Conservation (phyloP, 2,329 filamentous ascomycete species). For the Sclerotinia trifoliorum region DNA sequence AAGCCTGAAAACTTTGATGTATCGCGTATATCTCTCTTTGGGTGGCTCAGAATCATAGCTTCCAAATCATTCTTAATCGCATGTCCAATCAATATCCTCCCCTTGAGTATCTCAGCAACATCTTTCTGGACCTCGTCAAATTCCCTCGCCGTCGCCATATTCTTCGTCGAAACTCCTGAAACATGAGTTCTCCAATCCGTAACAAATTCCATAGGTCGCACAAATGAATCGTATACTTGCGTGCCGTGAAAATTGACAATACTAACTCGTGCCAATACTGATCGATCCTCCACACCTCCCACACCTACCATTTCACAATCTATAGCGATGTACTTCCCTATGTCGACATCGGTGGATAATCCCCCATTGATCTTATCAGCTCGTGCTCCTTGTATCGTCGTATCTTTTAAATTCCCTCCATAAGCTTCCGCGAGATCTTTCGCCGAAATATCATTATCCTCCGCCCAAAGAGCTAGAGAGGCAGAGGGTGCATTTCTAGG, state of each 20-base stretch:
- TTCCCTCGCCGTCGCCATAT: slow-evolving; percentile 66
- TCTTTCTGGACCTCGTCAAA: slow-evolving; percentile 77
- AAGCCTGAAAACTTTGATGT: slow-evolving; percentile 78
- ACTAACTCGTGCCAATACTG: slow-evolving; percentile 80
- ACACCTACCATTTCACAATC: slow-evolving; percentile 99
- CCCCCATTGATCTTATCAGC: slow-evolving; percentile 63
- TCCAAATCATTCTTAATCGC: slow-evolving; percentile 75
- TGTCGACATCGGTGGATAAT: slow-evolving; percentile 58
- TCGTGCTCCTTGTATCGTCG: slow-evolving; percentile 47
- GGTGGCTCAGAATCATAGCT: slow-evolving; percentile 75
- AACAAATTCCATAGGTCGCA: slow-evolving; percentile 72
- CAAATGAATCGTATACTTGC: slow-evolving; percentile 92
- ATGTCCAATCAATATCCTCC: slow-evolving; percentile 77
- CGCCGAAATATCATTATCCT: slow-evolving; percentile 59
- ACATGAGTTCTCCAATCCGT: slow-evolving; percentile 89
- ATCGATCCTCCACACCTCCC: slow-evolving; percentile 66
- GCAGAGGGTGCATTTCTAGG: slow-evolving; percentile 45
- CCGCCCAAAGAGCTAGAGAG: slow-evolving; percentile 59
- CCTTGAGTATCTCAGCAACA: slow-evolving; percentile 66
- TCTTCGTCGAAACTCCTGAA: slow-evolving; percentile 73
- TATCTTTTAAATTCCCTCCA: slow-evolving; percentile 51
- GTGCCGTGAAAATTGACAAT: slow-evolving; percentile 91
- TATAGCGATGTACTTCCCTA: slow-evolving; percentile 88
- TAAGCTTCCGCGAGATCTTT: slow-evolving; percentile 63
- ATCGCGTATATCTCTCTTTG: slow-evolving; percentile 75